phyloP scores from a whole-genome alignment of 2,329 filamentous ascomycete species.

The Sclerotinia subarctica region DNA sequence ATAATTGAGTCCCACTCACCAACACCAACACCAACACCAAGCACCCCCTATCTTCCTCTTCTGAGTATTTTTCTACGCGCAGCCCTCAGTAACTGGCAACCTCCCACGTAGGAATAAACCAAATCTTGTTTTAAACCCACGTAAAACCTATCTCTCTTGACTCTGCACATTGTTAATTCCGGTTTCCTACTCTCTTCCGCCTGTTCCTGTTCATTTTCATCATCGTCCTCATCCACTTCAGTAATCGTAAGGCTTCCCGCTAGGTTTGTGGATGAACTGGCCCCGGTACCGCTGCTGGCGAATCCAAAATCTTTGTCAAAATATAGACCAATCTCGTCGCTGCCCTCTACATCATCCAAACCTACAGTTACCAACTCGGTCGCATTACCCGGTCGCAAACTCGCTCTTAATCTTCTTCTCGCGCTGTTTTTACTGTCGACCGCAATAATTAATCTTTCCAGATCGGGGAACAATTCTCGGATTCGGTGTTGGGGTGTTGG shows the following conservation, averaged over 20 bases:
- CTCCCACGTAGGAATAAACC: constrained; percentile 28
- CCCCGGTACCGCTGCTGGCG: background rate
- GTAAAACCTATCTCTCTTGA: constrained; percentile 34
- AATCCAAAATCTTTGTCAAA: constrained; percentile 32
- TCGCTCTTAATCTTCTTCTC: constrained; percentile 34
- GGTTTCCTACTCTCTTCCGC: constrained; percentile 21
- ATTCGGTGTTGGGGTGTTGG: constrained; percentile 33
- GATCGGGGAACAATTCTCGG: constrained; percentile 33
- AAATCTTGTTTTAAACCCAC: constrained; percentile 18
- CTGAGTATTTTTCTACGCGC: constrained; percentile 26
- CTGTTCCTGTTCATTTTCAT: background rate
- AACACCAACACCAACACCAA: no score
- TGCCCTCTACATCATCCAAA: constrained; percentile 14
- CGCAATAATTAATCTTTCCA: constrained; percentile 34
- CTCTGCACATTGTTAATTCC: constrained; percentile 33
- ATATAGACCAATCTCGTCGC: constrained; percentile 25
- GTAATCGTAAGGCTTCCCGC: background rate
- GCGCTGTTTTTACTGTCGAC: constrained; percentile 35
- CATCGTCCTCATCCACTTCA: constrained; percentile 14
- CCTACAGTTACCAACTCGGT: constrained; percentile 30
- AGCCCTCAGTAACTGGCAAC: constrained; percentile 18
- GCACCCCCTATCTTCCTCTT: background rate
- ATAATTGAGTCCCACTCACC: background rate
- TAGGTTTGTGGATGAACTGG: background rate
- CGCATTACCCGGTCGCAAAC: constrained; percentile 36